phyloP scores from a whole-genome alignment of 495 filamentous ascomycete genomes.

The Chaetomium cochliodes region DNA sequence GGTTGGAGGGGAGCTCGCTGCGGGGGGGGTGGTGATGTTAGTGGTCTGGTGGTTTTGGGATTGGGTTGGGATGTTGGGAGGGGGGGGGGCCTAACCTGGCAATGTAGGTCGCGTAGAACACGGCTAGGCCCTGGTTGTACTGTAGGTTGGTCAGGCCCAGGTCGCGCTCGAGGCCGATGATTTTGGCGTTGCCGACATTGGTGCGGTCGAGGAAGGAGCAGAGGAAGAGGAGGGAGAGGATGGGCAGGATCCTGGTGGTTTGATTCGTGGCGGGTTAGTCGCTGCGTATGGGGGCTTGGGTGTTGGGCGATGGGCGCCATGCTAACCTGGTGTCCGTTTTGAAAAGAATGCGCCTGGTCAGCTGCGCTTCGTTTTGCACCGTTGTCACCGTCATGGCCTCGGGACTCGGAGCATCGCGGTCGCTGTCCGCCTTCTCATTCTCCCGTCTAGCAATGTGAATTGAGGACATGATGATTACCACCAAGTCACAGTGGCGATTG shows the following conservation, averaged over 20 bases:
- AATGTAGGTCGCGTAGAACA: constrained; percentile 56
- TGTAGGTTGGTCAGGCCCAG: constrained; percentile 62
- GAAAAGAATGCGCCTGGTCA: not conserved
- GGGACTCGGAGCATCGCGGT: not conserved
- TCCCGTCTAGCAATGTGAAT: not conserved
- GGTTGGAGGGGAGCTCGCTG: constrained; percentile 78
- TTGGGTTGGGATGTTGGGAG: constrained; percentile 1
- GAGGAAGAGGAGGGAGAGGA: constrained; percentile 50
- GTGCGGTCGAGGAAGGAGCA: constrained; percentile 73
- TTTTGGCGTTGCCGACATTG: constrained; percentile 81
- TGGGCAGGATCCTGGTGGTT: constrained; percentile 44
- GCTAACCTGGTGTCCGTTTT: constrained; percentile 1
- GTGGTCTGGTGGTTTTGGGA: not conserved
- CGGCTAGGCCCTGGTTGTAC: constrained; percentile 63
- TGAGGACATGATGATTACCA: not conserved
- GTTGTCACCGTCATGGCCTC: not conserved
- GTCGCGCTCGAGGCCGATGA: constrained; percentile 65
- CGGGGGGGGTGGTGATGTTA: not conserved
- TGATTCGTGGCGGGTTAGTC: not conserved
- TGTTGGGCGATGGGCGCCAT: not conserved
- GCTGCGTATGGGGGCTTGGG: not conserved
- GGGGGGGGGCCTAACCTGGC: constrained; percentile 36
- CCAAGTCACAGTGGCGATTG: too few species aligned
- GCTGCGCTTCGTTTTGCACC: not conserved
- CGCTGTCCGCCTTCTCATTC: not conserved